These are phyloP conservation scores for Penicillium desertorum DNA, from an alignment of 495 filamentous ascomycete species.

Conservation along the genomic window DNA sequence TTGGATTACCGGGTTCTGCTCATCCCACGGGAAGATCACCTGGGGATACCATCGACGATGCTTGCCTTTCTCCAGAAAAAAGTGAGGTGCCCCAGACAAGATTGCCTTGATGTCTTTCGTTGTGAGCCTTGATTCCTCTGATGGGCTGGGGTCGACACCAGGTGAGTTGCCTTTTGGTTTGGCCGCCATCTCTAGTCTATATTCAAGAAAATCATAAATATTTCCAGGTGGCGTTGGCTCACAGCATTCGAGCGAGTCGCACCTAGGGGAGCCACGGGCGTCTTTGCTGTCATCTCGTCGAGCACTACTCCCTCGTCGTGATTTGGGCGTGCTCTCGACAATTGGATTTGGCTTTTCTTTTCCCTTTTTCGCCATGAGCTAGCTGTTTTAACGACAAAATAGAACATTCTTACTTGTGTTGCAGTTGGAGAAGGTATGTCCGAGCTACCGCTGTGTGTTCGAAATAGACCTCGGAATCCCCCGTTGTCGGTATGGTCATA, in stretches of 20 bases:
- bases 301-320: neutral
- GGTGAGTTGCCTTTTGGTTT: constrained; percentile 1
- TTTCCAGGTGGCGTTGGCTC: constrained; percentile 35
- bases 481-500: constrained; percentile 13
- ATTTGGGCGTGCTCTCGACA: neutral
- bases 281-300: neutral
- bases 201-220: constrained; percentile 34
- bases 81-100: constrained; percentile 77
- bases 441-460: constrained; percentile 22
- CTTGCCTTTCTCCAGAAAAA: constrained; percentile 54
- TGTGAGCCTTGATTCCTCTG: constrained; percentile 36
- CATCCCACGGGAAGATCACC: constrained; percentile 69
- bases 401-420: constrained; percentile 4
- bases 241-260: constrained; percentile 9
- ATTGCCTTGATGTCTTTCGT: constrained; percentile 64
- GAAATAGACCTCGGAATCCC: constrained; percentile 34
- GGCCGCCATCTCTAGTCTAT: constrained; percentile 18
- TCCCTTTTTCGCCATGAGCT: constrained; percentile 4
- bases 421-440: neutral
- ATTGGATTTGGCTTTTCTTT: neutral
- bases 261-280: constrained; percentile 3
- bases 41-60: constrained; percentile 59
- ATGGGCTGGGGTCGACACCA: neutral
- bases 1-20: constrained; percentile 56
- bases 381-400: neutral